These are phyloP conservation scores for Puccinia triticina DNA, from an alignment of 1,284 basidiomycete genomes.

Conservation along the genomic window DNA sequence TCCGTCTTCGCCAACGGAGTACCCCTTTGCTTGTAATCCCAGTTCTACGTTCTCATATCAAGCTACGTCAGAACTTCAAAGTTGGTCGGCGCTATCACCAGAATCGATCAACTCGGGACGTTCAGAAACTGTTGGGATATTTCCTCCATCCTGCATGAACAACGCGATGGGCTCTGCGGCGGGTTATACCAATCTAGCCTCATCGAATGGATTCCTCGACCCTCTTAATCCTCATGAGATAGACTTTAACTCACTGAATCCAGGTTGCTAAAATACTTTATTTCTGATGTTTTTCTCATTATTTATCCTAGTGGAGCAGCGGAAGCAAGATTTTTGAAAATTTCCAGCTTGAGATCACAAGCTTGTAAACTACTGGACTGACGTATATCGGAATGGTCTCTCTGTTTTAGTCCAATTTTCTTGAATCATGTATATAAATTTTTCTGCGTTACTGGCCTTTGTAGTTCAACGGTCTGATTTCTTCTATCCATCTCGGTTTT, in stretches of 20 bases:
- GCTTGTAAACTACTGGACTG: not conserved
- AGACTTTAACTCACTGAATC: not conserved
- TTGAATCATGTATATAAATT: not conserved
- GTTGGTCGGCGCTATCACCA: slow-evolving; percentile 13
- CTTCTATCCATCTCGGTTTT: not conserved
- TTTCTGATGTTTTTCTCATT: not conserved
- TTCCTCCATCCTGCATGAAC: slow-evolving; percentile 13
- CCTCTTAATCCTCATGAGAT: slow-evolving; percentile 14
- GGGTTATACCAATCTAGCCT: not conserved
- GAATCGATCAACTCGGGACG: slow-evolving; percentile 32
- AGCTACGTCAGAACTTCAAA: slow-evolving; percentile 20
- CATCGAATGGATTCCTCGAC: not conserved
- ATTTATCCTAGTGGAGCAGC: not conserved
- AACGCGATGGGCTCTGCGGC: not conserved
- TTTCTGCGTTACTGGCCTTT: not conserved
- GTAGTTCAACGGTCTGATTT: not conserved
- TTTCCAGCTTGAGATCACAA: not conserved
- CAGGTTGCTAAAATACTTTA: not conserved
- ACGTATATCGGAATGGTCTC: not conserved
- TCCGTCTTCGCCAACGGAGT: slow-evolving; percentile 21
- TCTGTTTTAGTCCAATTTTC: slow-evolving; percentile 1
- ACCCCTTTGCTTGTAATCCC: slow-evolving; percentile 13
- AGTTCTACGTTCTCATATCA: not conserved
- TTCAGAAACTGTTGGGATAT: slow-evolving; percentile 1
- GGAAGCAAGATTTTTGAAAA: not conserved